These are phyloP conservation scores for Marasmius tenuissimus DNA, from an alignment of 1,284 basidiomycete species.

Conservation along the genomic window DNA sequence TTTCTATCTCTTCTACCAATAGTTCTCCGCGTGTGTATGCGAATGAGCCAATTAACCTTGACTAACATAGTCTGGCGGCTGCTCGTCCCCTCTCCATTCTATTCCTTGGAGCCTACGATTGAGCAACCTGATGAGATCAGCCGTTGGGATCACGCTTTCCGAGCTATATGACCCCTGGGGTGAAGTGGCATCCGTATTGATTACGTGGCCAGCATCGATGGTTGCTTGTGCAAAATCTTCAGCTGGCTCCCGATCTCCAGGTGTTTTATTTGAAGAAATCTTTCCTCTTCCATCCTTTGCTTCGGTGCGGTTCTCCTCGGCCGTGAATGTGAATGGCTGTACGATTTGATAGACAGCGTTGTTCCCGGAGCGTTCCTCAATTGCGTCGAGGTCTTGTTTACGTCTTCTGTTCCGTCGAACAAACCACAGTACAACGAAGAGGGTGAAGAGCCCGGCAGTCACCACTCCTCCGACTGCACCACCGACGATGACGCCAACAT, in stretches of 20 bases:
- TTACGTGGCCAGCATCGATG: neutral
- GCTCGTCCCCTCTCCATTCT: neutral
- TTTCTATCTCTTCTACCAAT: too few species aligned
- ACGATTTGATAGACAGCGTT: too few species aligned
- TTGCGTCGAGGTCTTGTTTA: neutral
- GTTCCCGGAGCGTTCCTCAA: too few species aligned
- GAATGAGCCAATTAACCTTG: too few species aligned
- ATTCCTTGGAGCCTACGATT: neutral
- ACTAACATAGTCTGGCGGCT: neutral
- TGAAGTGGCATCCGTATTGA: neutral
- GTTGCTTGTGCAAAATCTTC: neutral
- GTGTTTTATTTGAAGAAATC: too few species aligned
- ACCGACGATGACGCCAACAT: neutral
- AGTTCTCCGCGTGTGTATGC: too few species aligned
- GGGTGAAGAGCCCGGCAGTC: neutral
- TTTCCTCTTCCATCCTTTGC: too few species aligned
- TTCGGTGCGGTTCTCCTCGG: too few species aligned
- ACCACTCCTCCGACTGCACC: constrained; percentile 2
- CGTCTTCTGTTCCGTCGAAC: neutral
- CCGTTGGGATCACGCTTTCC: neutral
- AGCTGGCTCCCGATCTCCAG: too few species aligned
- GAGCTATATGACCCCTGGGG: neutral
- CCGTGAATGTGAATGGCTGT: too few species aligned
- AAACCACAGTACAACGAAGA: neutral
- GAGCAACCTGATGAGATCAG: neutral